Evolutionary conservation across 441 rosid species (phyloP).

Genomic region (Euphorbia corollata): DNA sequence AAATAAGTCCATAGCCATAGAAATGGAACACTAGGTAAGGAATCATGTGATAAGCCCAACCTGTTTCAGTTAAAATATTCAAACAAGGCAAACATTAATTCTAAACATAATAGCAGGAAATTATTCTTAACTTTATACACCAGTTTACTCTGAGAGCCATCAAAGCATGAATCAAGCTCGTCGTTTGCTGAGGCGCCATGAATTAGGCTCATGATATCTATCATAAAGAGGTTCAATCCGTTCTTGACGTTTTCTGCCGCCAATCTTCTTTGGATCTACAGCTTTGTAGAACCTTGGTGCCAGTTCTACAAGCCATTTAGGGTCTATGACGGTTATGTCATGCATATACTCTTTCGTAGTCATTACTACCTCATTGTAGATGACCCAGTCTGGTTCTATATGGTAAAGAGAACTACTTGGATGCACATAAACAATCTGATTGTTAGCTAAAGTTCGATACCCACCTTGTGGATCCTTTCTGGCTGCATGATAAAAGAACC

Average conservation of each 20-base stretch:
- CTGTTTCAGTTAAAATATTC: neutral
- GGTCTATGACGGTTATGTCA: constrained; percentile 31
- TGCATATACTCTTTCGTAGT: constrained; percentile 46
- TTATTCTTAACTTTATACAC: neutral
- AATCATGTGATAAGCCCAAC: neutral
- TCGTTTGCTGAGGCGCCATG: constrained; percentile 36
- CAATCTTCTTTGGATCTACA: constrained; percentile 33
- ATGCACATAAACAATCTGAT: constrained; percentile 79
- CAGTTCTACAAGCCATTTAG: constrained; percentile 36
- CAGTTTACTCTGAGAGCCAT: neutral
- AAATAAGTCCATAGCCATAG: neutral
- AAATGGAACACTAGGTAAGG: neutral
- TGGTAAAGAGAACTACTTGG: constrained; percentile 88
- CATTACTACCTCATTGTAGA: constrained; percentile 86
- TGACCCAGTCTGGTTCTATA: constrained; percentile 89
- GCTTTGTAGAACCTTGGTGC: constrained; percentile 37
- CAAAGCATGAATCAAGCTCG: constrained; percentile 23
- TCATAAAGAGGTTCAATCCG: constrained; percentile 34
- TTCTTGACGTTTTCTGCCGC: constrained; percentile 37
- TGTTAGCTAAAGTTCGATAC: constrained; percentile 71
- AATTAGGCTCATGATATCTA: constrained; percentile 28
- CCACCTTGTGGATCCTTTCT: constrained; percentile 92
- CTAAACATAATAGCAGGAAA: neutral
- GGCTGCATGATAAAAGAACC: constrained; percentile 75
- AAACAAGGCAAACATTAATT: neutral